These are phyloP conservation scores for Cladosporium sp. DNA, from an alignment of 2,329 filamentous ascomycete genomes.

Conservation along the genomic window DNA sequence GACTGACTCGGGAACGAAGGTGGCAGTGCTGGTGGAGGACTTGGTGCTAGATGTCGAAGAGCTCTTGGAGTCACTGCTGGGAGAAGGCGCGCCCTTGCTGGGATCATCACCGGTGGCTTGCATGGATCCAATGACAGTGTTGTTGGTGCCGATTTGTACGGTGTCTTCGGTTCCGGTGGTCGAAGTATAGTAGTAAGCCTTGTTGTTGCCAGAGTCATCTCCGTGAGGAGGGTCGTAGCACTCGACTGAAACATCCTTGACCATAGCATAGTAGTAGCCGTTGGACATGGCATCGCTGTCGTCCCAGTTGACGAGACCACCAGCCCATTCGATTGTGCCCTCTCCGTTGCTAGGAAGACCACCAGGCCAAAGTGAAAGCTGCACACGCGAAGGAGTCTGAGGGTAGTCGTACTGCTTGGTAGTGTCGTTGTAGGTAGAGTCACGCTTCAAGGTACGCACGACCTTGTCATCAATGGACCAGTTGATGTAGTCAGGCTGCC, in stretches of 20 bases:
- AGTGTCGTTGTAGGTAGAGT: slow-evolving; percentile 81
- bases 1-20: slow-evolving; percentile 42
- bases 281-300: slow-evolving; percentile 72
- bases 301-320: slow-evolving; percentile 85
- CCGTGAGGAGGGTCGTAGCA: slow-evolving; percentile 83
- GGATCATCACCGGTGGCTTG: slow-evolving; percentile 75
- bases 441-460: slow-evolving; percentile 68
- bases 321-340: slow-evolving; percentile 88
- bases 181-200: slow-evolving; percentile 69
- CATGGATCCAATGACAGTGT: slow-evolving; percentile 73
- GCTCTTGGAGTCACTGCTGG: slow-evolving; percentile 24
- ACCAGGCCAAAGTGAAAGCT: slow-evolving; percentile 94
- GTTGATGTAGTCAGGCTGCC: slow-evolving; percentile 78
- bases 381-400: slow-evolving; percentile 84
- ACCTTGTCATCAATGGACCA: slow-evolving; percentile 83
- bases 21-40: slow-evolving; percentile 23
- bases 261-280: slow-evolving; percentile 83
- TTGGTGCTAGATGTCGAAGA: slow-evolving; percentile 19
- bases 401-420: slow-evolving; percentile 80
- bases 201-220: slow-evolving; percentile 52
- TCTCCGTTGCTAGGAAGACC: slow-evolving; percentile 72
- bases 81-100: slow-evolving; percentile 22
- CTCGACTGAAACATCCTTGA: slow-evolving; percentile 72
- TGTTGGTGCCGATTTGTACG: slow-evolving; percentile 68
- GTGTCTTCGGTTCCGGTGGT: slow-evolving; percentile 67